Conservation (phyloP, 2,329 filamentous ascomycete species). For the Cercospora zeae-maydis region DNA sequence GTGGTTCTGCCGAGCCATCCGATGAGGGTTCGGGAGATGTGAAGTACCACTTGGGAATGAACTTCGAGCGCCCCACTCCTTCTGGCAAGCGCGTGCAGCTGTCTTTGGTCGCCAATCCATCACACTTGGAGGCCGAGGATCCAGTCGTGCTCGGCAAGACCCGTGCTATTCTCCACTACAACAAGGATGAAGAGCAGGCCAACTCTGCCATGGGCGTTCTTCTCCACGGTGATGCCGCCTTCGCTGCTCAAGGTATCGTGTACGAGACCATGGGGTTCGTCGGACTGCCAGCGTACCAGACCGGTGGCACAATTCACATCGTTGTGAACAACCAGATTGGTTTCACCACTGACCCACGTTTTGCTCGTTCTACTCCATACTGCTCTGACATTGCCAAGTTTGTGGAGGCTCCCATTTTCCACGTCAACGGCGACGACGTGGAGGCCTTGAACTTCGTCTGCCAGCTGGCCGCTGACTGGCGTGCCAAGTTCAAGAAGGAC, state of each 20-base stretch:
- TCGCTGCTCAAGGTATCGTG: constrained; percentile 93
- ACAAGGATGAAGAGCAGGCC: constrained; percentile 89
- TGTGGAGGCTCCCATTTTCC: constrained; percentile 97
- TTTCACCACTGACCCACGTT: constrained; percentile 97
- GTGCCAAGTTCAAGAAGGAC: constrained; percentile 96
- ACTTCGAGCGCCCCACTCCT: constrained; percentile 96
- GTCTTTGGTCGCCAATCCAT: constrained; percentile 96
- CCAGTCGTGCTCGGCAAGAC: constrained; percentile 97
- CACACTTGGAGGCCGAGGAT: constrained; percentile 96
- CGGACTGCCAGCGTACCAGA: constrained; percentile 91
- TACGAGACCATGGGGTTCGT: constrained; percentile 99
- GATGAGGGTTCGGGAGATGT: constrained; percentile 98
- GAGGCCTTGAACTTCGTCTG: constrained; percentile 98
- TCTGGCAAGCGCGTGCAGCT: constrained; percentile 99
- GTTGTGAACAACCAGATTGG: constrained; percentile 99
- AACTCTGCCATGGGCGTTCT: constrained; percentile 91
- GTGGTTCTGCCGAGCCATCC: constrained; percentile 77
- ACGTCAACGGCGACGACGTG: constrained; percentile 97
- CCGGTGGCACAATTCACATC: constrained; percentile 93
- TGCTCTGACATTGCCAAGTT: constrained; percentile 99
- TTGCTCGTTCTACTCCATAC: constrained; percentile 94
- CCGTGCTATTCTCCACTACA: constrained; percentile 97
- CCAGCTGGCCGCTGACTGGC: constrained; percentile 95
- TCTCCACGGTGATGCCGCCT: constrained; percentile 94
- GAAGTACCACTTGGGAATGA: constrained; percentile 99